Evolutionary conservation across 805 yeast genomes (phyloP), one percentile per base, ranked within the genome.

Genomic region (Tetrapisispora iriomotensis): DNA sequence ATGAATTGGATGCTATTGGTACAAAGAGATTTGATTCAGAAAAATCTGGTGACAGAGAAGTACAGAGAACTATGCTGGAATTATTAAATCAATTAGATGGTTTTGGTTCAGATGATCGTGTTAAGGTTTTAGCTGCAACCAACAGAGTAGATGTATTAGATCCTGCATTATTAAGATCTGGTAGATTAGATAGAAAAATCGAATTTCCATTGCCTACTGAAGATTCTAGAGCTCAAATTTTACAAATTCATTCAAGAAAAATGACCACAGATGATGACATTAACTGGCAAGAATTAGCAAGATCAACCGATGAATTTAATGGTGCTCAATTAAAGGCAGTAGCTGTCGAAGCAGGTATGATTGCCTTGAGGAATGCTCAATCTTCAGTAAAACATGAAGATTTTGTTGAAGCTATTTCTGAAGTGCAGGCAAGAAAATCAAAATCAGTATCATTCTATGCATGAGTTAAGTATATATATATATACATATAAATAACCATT

Each of bases 261-360:
- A 84, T 92, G 86, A 85, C 94, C 36, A 82, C 88, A 42, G 95
- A 86, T 61, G 81, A 77, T 44, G 78, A 83, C 29, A 87, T 92
- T 47, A 92, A 92, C 67, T 92, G 98, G 98, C 84, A 87, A 63
- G 98, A 92, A 68, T 75, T 92, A 59, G 97, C 99, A 4, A 76
- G 98, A 60, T 84, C 95, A 7, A 92, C 98, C 0, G 98, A 92
- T 62, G 99, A 92, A 65, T 92, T 92, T 64, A 92, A 92, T 58
- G 99, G 99, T 59, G 99, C 99, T 1, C 98, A 92, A 66, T 71
- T 92, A 60, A 92, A 92, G 68, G 98, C 98, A 2, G 99, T 92
- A 31, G 88, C 96, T 7, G 98, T 92, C 18, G 99, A 92, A 64
- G 98, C 99, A 6, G 99, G 99, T 58, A 92, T 92, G 99, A 92